Evolutionary conservation across 495 filamentous ascomycete species (phyloP), one percentile per base, ranked within the genome.

Genomic region (Penicillium lividum): DNA sequence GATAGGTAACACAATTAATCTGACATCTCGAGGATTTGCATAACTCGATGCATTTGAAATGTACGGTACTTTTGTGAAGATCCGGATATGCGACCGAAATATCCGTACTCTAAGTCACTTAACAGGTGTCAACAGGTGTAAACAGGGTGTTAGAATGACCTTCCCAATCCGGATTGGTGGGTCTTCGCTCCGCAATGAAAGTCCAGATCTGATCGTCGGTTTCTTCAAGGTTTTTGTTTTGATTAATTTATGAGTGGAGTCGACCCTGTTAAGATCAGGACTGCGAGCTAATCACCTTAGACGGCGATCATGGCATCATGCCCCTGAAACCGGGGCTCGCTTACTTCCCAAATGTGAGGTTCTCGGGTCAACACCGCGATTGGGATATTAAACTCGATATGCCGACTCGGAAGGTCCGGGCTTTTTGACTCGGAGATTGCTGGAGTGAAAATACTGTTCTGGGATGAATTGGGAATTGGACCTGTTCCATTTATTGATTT

Each of bases 261-360:
- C 28, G 45, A 58, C 31, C 56, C 48, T 55, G 25, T 30, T 28
- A 40, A 27, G 28, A 47, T 58, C 56, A 55, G 30, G 44, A 4
- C 7, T 8, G 48, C 18, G 9, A 30, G 47, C 18, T 27, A 33
- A 45, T 42, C 46, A 30, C 7, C 46, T 40, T 57, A 57, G 46
- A 25, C 33, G 54, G 54, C 54, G 53, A 55, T 55, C 53, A 55
- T 43, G 51, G 36, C 49, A 52, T 52, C 49, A 52, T 52, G 31
- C 30, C 31, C 49, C 49, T 52, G 49, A 52, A 38, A 38, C 31
- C 5, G 15, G 31, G 49, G n/a, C 7, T 9, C 9, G 7, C 11
- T 36, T 36, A 36, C 13, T 28, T 52, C 49, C 34, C 49, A 36
- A 18, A 7, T 46, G 16, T 28, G 28, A 31, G 46, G 27, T 30